Evolutionary conservation across 192 early-diverging fungal species (phyloP).

Genomic region (Helicostylum pulchrum): DNA sequence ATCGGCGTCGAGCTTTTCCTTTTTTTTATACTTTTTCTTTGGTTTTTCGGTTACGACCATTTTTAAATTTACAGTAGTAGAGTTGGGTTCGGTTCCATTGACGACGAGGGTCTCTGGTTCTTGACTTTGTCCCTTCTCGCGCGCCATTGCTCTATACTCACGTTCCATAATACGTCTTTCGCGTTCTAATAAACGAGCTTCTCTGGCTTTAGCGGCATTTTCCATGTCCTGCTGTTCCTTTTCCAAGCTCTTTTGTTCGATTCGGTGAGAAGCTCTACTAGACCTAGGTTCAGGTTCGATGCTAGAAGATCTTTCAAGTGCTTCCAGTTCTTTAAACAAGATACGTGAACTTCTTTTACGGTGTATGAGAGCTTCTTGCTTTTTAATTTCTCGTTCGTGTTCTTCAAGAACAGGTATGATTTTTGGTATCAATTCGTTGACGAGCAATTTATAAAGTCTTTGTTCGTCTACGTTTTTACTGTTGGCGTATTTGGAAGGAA

Average conservation of each 20-base stretch:
- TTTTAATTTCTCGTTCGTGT: slow-evolving; percentile 52
- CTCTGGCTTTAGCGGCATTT: slow-evolving; percentile 23
- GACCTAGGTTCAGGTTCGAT: slow-evolving; percentile 13
- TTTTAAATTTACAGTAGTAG: no score
- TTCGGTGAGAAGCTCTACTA: slow-evolving; percentile 18
- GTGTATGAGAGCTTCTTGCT: slow-evolving; percentile 52
- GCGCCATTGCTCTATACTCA: slow-evolving; percentile 22
- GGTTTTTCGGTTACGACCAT: neutral
- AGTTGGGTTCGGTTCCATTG: neutral
- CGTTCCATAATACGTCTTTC: slow-evolving; percentile 36
- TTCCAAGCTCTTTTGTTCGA: slow-evolving; percentile 31
- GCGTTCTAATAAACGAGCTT: slow-evolving; percentile 33
- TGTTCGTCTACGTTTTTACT: slow-evolving; percentile 55
- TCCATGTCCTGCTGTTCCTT: slow-evolving; percentile 28
- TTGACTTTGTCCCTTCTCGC: slow-evolving; percentile 29
- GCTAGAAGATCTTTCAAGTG: slow-evolving; percentile 43
- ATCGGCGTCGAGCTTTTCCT: slow-evolving; percentile 2
- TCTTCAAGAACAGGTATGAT: slow-evolving; percentile 56
- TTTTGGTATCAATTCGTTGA: slow-evolving; percentile 53
- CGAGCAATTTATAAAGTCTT: slow-evolving; percentile 51
- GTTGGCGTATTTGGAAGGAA: slow-evolving; percentile 56
- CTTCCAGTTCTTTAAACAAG: slow-evolving; percentile 55
- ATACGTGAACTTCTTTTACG: slow-evolving; percentile 65
- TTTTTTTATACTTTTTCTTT: slow-evolving; percentile 1
- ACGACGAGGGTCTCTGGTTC: slow-evolving; percentile 14